Base-by-base conservation (phyloP, 352 stramenopile genomes). In the Globisporangium apiculatum region DNA sequence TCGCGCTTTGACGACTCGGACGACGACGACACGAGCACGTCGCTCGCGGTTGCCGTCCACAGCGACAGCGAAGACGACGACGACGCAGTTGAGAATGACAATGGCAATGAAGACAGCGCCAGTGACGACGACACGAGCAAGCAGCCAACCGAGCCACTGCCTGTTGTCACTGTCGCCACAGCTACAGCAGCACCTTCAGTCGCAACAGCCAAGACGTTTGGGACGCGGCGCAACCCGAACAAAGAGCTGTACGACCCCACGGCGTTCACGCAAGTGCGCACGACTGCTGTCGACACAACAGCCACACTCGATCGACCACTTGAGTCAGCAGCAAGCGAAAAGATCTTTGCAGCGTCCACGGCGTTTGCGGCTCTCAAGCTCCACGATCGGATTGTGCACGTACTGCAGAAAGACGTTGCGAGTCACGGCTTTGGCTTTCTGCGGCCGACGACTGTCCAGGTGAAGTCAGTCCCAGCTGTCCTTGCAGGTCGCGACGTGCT, bases 401-500 rank as follows among this genome's bases (percentile, higher is more conserved):
- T 91, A 47, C 69, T 94, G 42, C 69, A 83, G 57, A 90, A 85
- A 49, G 68, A 77, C 41, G 58, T 42, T 35, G 66, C 64, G 17
- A 73, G 43, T 24, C 60, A 75, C 50, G 86, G 86, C 54, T 92
- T 95, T 71, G 86, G 77, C 3, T 94, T 95, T 58, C 68, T 68
- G 0, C 67, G 79, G 7, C 84, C 83, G 0, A 95, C 86, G 48
- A 87, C 71, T 14, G 84, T 96, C 42, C 86, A 96, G 58, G 82
- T 91, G 37, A 73, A 90, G 67, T 89, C 80, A 5, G 84, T 96
- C 51, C 85, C 83, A 7, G 79, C 67, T 0, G 73, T 91, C 41
- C 62, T 93, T 1, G 69, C 70, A 12, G 75, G 75, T n/a, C 81
- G 78, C 53, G 86, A 98, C 68, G 73, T 98, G 48, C 73, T 98